Percentiles rank a stretch among this genome's conserved stretches.
phyloP scores from a whole-genome alignment of 768 basidiomycete genomes.

The Mycena galopus region DNA sequence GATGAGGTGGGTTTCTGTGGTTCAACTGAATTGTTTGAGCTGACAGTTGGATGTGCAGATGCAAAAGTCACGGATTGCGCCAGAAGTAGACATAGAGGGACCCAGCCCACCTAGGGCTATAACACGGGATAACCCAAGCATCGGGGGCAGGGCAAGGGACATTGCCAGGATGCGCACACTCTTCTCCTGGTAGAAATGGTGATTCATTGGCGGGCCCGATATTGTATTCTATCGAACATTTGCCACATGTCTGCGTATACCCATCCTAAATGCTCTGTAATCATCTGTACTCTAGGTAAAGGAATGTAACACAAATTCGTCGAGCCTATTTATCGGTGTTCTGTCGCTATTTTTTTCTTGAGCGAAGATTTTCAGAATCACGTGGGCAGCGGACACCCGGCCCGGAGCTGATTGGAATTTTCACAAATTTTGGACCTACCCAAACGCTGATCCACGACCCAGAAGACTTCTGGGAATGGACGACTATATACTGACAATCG shows the following conservation, averaged over 20 bases:
- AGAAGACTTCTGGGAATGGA: slow-evolving; percentile 45
- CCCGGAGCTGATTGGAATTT: slow-evolving; percentile 4
- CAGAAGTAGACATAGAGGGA: slow-evolving; percentile 60
- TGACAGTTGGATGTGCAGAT: slow-evolving; percentile 56
- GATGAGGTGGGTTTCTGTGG: slow-evolving; percentile 64
- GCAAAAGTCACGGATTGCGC: slow-evolving; percentile 74
- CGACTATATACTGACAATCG: slow-evolving; percentile 88
- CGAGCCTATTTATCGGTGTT: not conserved
- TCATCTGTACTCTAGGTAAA: slow-evolving; percentile 17
- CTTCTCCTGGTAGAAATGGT: slow-evolving; percentile 55
- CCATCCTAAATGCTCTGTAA: slow-evolving; percentile 30
- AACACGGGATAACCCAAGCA: slow-evolving; percentile 32
- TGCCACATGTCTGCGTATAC: slow-evolving; percentile 28
- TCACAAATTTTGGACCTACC: not conserved
- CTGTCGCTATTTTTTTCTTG: not conserved
- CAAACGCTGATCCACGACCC: not conserved
- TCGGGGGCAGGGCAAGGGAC: slow-evolving; percentile 51
- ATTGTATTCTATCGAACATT: slow-evolving; percentile 31
- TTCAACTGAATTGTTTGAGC: slow-evolving; percentile 8
- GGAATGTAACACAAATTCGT: slow-evolving; percentile 21
- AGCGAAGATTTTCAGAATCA: too few relatives aligned
- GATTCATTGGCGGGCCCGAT: slow-evolving; percentile 18
- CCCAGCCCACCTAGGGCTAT: slow-evolving; percentile 38
- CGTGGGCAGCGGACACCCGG: not conserved
- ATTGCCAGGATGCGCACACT: slow-evolving; percentile 63